A percentile compares a stretch with the other conserved stretches of the same genome.
Evolutionary conservation across 345 rosid species (phyloP).

Genomic region (Rhizophora apiculata): DNA sequence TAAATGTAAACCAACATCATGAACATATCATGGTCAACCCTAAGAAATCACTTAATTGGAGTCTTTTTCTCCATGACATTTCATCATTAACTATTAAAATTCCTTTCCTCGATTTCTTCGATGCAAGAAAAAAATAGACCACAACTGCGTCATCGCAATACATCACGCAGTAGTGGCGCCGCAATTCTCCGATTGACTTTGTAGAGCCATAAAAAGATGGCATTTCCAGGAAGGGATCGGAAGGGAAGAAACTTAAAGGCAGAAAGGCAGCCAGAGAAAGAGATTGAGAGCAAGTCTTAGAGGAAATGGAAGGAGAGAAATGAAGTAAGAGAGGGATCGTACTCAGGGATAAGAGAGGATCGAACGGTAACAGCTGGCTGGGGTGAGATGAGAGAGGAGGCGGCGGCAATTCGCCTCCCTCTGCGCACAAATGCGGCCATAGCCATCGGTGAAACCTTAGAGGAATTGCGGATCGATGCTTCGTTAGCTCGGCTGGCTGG

Average conservation of each 20-base stretch:
- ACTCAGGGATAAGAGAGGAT: conserved; percentile 25
- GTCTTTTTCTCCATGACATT: neutral
- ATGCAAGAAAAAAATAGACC: neutral
- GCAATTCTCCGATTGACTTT: neutral
- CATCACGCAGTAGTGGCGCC: neutral
- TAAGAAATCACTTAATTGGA: neutral
- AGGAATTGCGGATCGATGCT: too few relatives aligned
- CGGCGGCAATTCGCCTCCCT: conserved; percentile 20
- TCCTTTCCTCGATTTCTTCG: neutral
- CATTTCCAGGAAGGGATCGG: too few relatives aligned
- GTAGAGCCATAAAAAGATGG: neutral
- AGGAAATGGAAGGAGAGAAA: neutral
- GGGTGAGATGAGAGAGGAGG: conserved; percentile 11
- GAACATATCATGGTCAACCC: neutral
- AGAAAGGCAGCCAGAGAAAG: too few relatives aligned
- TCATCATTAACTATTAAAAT: neutral
- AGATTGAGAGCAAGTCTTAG: neutral
- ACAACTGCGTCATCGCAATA: neutral
- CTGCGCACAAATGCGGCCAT: conserved; percentile 8
- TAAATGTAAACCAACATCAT: neutral
- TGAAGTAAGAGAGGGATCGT: neutral
- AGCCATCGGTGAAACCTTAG: neutral
- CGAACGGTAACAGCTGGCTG: conserved; percentile 22
- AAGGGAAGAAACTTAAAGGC: too few relatives aligned
- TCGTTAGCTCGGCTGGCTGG: too few relatives aligned